These are phyloP conservation scores for Astragalus membranaceus DNA, from an alignment of 306 rosid genomes.

Conservation along the genomic window DNA sequence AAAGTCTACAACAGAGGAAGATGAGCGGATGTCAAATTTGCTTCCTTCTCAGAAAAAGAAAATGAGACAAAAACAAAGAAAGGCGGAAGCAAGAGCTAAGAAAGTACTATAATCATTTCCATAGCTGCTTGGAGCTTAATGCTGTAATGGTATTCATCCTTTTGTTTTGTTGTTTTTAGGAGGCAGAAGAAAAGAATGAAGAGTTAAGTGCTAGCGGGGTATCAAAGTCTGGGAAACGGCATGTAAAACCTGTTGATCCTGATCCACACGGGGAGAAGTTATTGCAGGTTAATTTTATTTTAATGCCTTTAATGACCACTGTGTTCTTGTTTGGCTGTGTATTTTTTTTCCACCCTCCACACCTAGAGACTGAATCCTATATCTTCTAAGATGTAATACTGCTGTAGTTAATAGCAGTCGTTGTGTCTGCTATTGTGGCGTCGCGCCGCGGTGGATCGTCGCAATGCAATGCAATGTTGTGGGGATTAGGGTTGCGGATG, in stretches of 20 bases:
- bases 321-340: slow-evolving; percentile 4
- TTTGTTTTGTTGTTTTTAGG: slow-evolving; percentile 43
- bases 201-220: slow-evolving; percentile 51
- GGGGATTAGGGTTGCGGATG: too few species aligned
- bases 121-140: slow-evolving; percentile 16
- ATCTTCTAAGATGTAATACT: background rate
- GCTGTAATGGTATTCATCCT: slow-evolving; percentile 11
- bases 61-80: slow-evolving; percentile 89
- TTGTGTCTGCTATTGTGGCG: too few species aligned
- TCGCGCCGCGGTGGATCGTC: too few species aligned
- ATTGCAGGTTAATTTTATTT: slow-evolving; percentile 60
- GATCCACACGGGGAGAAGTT: slow-evolving; percentile 92
- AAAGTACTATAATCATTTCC: slow-evolving; percentile 45
- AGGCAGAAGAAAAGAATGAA: slow-evolving; percentile 88
- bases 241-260: slow-evolving; percentile 83
- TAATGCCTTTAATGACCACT: background rate
- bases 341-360: too few species aligned
- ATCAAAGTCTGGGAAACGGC: slow-evolving; percentile 82
- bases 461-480: too few species aligned
- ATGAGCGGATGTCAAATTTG: slow-evolving; percentile 72
- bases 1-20: slow-evolving; percentile 73
- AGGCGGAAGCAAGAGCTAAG: slow-evolving; percentile 95
- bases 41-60: slow-evolving; percentile 96
- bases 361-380: background rate
- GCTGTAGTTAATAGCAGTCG: background rate